phyloP scores from a whole-genome alignment of 345 rosid genomes.

The Raphanus raphanistrum region DNA sequence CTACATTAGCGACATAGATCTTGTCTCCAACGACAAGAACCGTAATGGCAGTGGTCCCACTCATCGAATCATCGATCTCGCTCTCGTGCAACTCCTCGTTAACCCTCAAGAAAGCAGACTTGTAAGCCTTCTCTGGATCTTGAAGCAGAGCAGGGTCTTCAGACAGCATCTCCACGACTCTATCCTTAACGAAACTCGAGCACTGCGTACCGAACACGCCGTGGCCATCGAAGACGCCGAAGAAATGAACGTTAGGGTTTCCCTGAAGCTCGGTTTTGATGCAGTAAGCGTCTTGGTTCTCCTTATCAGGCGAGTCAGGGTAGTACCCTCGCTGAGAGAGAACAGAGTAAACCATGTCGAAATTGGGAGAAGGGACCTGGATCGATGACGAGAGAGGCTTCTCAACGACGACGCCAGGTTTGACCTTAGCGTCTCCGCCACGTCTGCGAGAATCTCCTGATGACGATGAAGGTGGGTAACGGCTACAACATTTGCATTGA shows the following conservation, averaged over 20 bases:
- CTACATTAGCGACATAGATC: conserved; percentile 87
- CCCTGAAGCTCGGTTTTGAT: conserved; percentile 72
- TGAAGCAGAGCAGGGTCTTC: conserved; percentile 59
- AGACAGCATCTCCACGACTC: conserved; percentile 61
- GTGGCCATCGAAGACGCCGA: conserved; percentile 94
- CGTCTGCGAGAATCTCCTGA: conserved; percentile 51
- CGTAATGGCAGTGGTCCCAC: conserved; percentile 94
- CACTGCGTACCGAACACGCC: conserved; percentile 78
- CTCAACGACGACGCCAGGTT: conserved; percentile 39
- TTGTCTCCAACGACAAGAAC: conserved; percentile 84
- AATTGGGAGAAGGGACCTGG: conserved; percentile 66
- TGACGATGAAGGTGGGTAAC: conserved; percentile 62
- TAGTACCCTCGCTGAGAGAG: conserved; percentile 83
- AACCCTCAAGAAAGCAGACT: conserved; percentile 59
- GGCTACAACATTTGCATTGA: conserved; percentile 75
- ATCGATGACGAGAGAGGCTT: conserved; percentile 54
- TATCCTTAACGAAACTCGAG: conserved; percentile 75
- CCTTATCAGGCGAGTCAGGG: conserved; percentile 75
- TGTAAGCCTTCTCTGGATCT: conserved; percentile 74
- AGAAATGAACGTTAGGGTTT: conserved; percentile 85
- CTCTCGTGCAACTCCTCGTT: conserved; percentile 72
- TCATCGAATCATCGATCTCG: conserved; percentile 84
- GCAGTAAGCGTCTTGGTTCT: conserved; percentile 86
- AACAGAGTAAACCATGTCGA: conserved; percentile 69
- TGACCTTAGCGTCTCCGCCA: conserved; percentile 22